Evolutionary conservation across 2,329 filamentous ascomycete genomes (phyloP).

Genomic region (Botrytis byssoidea): DNA sequence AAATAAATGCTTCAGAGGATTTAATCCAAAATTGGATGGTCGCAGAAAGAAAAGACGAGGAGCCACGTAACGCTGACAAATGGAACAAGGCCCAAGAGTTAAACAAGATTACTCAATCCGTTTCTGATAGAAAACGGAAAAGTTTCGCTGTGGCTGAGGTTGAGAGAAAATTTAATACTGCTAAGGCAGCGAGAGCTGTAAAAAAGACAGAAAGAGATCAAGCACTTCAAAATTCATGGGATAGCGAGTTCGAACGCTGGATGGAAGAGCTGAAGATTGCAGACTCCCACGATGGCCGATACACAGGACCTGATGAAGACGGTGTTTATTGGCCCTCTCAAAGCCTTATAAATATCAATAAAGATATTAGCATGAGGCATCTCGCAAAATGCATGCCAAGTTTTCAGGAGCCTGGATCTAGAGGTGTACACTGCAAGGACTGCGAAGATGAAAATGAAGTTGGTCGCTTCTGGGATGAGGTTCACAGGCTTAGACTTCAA

Average conservation of each 20-base stretch:
- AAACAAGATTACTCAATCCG: rapidly evolving
- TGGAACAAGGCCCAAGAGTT: background rate
- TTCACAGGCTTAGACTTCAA: background rate
- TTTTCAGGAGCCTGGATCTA: rapidly evolving
- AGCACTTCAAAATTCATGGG: background rate
- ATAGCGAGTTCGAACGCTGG: background rate
- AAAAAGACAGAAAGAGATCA: background rate
- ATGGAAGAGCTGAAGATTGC: too few relatives aligned
- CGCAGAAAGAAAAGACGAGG: rapidly evolving
- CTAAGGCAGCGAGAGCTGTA: background rate
- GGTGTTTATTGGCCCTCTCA: background rate
- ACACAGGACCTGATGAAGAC: background rate
- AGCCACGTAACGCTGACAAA: rapidly evolving
- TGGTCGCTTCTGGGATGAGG: background rate
- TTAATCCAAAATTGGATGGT: background rate
- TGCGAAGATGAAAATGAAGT: background rate
- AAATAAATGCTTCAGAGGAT: background rate
- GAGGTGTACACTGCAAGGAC: background rate
- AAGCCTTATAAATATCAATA: background rate
- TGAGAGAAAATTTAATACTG: background rate
- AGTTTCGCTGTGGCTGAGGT: background rate
- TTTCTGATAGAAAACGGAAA: background rate
- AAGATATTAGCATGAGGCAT: rapidly evolving
- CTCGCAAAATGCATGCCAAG: background rate
- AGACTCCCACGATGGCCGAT: background rate